Conservation (phyloP, 805 yeast species). For the Metschnikowia henanensis region DNA sequence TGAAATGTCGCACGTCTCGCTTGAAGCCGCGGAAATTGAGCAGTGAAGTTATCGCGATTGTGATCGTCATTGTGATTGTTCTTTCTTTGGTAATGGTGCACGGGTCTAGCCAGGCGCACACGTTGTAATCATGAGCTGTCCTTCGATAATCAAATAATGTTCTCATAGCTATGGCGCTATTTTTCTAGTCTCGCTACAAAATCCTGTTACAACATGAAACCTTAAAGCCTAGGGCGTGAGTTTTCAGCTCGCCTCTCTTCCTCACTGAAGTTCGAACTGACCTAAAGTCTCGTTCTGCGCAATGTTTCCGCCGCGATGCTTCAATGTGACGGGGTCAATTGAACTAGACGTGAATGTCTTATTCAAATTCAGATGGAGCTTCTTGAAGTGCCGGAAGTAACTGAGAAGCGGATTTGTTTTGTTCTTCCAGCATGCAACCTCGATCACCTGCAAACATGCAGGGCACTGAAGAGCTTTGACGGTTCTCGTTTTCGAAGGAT, state of each 20-base stretch:
- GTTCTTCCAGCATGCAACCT: constrained; percentile 30
- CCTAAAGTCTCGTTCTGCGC: neutral
- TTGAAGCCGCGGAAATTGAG: neutral
- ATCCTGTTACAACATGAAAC: too few species aligned
- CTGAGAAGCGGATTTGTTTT: constrained; percentile 28
- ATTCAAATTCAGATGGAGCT: constrained; percentile 21
- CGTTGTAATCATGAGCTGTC: too few species aligned
- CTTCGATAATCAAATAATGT: too few species aligned
- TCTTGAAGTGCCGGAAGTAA: constrained; percentile 32
- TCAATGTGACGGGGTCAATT: constrained; percentile 16
- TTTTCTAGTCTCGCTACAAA: too few species aligned
- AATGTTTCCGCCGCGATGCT: constrained; percentile 12
- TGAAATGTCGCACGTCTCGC: neutral
- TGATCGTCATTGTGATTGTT: constrained; percentile 1
- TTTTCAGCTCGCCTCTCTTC: too few species aligned
- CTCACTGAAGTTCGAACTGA: too few species aligned
- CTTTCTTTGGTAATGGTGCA: too few species aligned
- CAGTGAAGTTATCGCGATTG: neutral
- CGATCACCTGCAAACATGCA: constrained; percentile 26
- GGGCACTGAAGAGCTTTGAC: constrained; percentile 30
- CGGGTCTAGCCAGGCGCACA: too few species aligned
- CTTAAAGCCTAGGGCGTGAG: too few species aligned
- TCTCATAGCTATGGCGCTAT: too few species aligned
- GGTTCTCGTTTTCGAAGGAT: constrained; percentile 17
- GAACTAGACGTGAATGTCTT: constrained; percentile 16